Conservation (phyloP, 1,284 basidiomycete genomes). For the Rhodofomes roseus region DNA sequence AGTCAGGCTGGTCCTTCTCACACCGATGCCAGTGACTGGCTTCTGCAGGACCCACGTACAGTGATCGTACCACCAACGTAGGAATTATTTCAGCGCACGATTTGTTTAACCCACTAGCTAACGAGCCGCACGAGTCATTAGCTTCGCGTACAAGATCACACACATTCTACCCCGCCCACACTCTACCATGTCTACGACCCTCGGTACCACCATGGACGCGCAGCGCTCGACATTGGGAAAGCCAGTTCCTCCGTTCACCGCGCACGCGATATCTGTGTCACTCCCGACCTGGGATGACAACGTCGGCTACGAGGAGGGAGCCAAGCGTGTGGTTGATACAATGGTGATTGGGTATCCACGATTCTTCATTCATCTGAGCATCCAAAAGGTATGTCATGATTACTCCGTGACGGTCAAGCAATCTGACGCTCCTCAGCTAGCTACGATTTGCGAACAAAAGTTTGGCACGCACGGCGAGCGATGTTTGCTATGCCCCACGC, state of each 20-base stretch:
- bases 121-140: not conserved
- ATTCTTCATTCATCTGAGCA: constrained; percentile 91
- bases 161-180: not conserved
- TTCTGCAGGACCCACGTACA: not conserved
- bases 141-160: not conserved
- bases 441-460: constrained; percentile 69
- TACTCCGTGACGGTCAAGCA: too few relatives aligned
- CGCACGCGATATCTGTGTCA: constrained; percentile 97
- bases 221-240: constrained; percentile 41
- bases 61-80: not conserved
- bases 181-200: not conserved
- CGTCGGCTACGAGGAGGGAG: constrained; percentile 91
- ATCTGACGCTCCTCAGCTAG: constrained; percentile 52
- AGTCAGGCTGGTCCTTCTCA: not conserved
- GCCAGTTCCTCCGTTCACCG: constrained; percentile 61
- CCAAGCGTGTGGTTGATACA: constrained; percentile 73
- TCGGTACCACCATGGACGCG: constrained; percentile 16
- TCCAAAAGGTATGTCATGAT: constrained; percentile 68
- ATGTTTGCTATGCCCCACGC: constrained; percentile 79
- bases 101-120: not conserved
- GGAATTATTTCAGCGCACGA: not conserved
- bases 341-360: constrained; percentile 97
- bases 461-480: constrained; percentile 70
- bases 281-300: constrained; percentile 94
- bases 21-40: too few relatives aligned